Evolutionary conservation across 2,329 filamentous ascomycete species (phyloP).

Genomic region (Aspergillus calidoustus): DNA sequence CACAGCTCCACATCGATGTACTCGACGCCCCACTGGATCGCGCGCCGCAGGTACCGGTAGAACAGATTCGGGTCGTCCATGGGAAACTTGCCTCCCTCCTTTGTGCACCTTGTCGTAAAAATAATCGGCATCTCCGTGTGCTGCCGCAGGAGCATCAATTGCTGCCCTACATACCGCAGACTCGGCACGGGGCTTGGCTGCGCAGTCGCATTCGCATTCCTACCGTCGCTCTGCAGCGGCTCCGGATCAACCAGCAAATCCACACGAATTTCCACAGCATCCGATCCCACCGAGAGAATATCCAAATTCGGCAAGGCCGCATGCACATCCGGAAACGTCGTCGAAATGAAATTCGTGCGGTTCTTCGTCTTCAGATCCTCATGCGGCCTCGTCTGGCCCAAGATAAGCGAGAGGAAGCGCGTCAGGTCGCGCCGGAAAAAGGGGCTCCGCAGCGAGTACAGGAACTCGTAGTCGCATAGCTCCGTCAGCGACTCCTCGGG

Average conservation of each 20-base stretch:
- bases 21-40: conserved; percentile 87
- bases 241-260: conserved; percentile 77
- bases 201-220: background rate
- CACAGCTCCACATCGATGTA: conserved; percentile 90
- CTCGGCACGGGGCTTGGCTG: conserved; percentile 71
- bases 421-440: conserved; percentile 77
- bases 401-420: conserved; percentile 76
- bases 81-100: conserved; percentile 81
- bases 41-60: conserved; percentile 78
- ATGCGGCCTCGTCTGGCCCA: conserved; percentile 80
- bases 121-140: conserved; percentile 88
- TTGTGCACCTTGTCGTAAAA: conserved; percentile 81
- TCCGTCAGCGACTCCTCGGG: conserved; percentile 69
- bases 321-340: conserved; percentile 84
- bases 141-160: conserved; percentile 82
- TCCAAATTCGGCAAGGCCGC: conserved; percentile 83
- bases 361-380: conserved; percentile 71
- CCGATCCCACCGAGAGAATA: conserved; percentile 83
- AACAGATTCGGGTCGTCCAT: conserved; percentile 78
- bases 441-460: conserved; percentile 71
- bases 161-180: conserved; percentile 81
- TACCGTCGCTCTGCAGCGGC: conserved; percentile 47
- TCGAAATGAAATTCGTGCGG: conserved; percentile 83
- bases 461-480: conserved; percentile 81
- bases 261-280: conserved; percentile 83